Evolutionary conservation across 371 early-diverging fungal species (phyloP).

Genomic region (Fennellomyces sp.): DNA sequence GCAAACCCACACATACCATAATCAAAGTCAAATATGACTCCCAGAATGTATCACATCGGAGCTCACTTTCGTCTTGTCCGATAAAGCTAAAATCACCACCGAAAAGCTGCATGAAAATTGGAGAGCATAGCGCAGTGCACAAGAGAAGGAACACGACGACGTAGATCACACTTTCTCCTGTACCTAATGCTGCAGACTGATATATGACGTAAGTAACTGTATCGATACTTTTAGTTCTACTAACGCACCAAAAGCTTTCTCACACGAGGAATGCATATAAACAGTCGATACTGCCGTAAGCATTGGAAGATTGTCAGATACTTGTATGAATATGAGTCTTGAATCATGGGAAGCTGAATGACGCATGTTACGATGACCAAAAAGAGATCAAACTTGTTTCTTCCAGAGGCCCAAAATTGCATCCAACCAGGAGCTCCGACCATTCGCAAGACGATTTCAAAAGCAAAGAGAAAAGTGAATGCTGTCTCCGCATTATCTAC

Average conservation of each 20-base stretch:
- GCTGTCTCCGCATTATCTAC: slow-evolving; percentile 50
- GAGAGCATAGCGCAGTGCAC: slow-evolving; percentile 40
- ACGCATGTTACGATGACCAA: slow-evolving; percentile 55
- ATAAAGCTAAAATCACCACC: slow-evolving; percentile 47
- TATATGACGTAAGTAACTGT: neutral
- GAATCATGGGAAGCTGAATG: slow-evolving; percentile 57
- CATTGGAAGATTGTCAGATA: slow-evolving; percentile 62
- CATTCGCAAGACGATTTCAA: slow-evolving; percentile 56
- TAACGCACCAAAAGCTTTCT: slow-evolving; percentile 45
- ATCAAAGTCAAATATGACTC: slow-evolving; percentile 50
- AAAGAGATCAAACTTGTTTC: slow-evolving; percentile 52
- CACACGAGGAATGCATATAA: slow-evolving; percentile 59
- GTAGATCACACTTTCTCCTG: slow-evolving; percentile 50
- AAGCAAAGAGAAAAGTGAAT: slow-evolving; percentile 52
- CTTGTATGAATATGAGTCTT: slow-evolving; percentile 47
- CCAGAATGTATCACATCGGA: slow-evolving; percentile 52
- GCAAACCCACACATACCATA: no score
- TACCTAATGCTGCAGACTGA: slow-evolving; percentile 47
- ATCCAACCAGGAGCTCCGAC: slow-evolving; percentile 50
- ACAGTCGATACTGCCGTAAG: slow-evolving; percentile 51
- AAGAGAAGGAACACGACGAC: slow-evolving; percentile 44
- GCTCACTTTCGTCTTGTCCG: slow-evolving; percentile 17
- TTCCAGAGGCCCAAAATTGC: slow-evolving; percentile 50
- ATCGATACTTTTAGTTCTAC: neutral
- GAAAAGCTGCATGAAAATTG: slow-evolving; percentile 53